Percentiles rank a stretch among this genome's conserved stretches.
Conservation (phyloP, 768 basidiomycete genomes). For the Neoboletus brunneissimus region DNA sequence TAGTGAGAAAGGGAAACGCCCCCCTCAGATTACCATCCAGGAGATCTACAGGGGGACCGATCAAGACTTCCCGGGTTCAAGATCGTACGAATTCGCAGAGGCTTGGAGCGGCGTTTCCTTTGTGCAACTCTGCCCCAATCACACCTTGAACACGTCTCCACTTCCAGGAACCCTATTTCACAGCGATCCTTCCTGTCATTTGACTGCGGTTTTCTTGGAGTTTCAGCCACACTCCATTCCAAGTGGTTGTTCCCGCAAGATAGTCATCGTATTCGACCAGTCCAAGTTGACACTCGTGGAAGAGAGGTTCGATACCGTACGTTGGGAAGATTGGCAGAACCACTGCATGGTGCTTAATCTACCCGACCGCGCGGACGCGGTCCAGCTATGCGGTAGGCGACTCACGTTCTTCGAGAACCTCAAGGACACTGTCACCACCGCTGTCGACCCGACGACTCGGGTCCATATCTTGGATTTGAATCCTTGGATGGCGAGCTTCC, state of each 20-base stretch:
- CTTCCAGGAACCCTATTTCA: slow-evolving; percentile 52
- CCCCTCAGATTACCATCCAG: slow-evolving; percentile 28
- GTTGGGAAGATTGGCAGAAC: slow-evolving; percentile 57
- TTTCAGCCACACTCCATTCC: slow-evolving; percentile 40
- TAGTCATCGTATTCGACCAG: slow-evolving; percentile 55
- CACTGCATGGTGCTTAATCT: slow-evolving; percentile 34
- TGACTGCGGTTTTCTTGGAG: slow-evolving; percentile 42
- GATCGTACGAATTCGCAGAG: slow-evolving; percentile 52
- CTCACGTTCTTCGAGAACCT: slow-evolving; percentile 32
- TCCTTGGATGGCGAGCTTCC: slow-evolving; percentile 21
- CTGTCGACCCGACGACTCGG: slow-evolving; percentile 19
- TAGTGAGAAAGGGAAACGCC: slow-evolving; percentile 30
- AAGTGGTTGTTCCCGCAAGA: slow-evolving; percentile 35
- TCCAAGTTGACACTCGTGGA: slow-evolving; percentile 45
- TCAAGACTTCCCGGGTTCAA: slow-evolving; percentile 9
- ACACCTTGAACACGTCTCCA: slow-evolving; percentile 37
- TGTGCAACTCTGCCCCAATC: slow-evolving; percentile 50
- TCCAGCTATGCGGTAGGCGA: slow-evolving; percentile 31
- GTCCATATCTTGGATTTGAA: slow-evolving; percentile 33
- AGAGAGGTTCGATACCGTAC: slow-evolving; percentile 44
- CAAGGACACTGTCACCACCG: slow-evolving; percentile 10
- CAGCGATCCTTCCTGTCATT: slow-evolving; percentile 49
- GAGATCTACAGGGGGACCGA: slow-evolving; percentile 18
- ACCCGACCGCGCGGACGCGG: slow-evolving; percentile 29
- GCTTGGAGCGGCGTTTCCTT: slow-evolving; percentile 45